phyloP scores from a whole-genome alignment of 2,329 filamentous ascomycete species.

The Pestalotiopsis sp. region DNA sequence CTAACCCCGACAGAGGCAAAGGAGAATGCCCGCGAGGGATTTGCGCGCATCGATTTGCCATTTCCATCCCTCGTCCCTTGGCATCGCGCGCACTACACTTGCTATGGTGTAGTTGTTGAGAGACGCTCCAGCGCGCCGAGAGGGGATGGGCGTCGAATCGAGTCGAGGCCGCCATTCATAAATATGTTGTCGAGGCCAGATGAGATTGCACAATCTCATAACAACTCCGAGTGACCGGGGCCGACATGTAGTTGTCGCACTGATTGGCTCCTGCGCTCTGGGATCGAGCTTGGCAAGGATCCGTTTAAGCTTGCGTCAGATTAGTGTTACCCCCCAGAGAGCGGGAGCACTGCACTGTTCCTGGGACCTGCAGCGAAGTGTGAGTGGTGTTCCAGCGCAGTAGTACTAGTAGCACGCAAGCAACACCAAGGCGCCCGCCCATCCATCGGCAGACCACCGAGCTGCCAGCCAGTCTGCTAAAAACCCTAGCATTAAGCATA shows the following conservation, averaged over 20 bases:
- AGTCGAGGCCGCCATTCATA: conserved; percentile 9
- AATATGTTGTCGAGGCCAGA: conserved; percentile 2
- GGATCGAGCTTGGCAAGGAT: conserved; percentile 11
- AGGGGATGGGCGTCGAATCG: background rate
- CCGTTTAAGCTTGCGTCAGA: conserved; percentile 13
- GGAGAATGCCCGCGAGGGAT: background rate
- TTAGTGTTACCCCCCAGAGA: background rate
- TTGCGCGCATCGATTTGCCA: background rate
- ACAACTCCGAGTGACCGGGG: background rate
- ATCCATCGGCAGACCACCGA: background rate
- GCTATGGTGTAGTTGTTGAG: background rate
- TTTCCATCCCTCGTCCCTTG: background rate
- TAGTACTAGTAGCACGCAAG: background rate
- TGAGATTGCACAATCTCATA: conserved; percentile 12
- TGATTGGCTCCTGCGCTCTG: conserved; percentile 4
- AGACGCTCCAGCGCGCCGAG: background rate
- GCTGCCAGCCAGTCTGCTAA: background rate
- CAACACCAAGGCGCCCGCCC: background rate
- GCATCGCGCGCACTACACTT: background rate
- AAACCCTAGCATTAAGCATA: background rate
- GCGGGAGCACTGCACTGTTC: background rate
- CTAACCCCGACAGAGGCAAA: background rate
- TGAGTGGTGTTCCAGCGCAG: background rate
- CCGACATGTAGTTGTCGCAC: background rate
- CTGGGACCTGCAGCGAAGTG: background rate